A percentile compares a stretch with the other conserved stretches of the same genome.
These are phyloP conservation scores for Xylariales sp. DNA, from an alignment of 2,329 filamentous ascomycete species.

Conservation along the genomic window DNA sequence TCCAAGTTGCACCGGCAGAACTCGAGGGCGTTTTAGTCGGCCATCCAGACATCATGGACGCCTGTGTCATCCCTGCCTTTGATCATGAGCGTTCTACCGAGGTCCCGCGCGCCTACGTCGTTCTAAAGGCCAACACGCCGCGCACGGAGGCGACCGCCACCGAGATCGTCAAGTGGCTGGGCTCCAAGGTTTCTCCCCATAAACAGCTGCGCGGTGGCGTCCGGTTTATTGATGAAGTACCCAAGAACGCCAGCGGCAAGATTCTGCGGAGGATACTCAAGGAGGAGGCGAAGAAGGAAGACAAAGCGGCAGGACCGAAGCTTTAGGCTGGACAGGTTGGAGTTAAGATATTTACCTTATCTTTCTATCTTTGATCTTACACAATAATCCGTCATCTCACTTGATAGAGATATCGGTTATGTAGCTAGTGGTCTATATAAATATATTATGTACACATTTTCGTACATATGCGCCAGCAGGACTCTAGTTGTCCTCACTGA, in stretches of 20 bases:
- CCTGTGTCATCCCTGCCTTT: constrained; percentile 59
- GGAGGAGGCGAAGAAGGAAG: constrained; percentile 34
- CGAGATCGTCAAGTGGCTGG: constrained; percentile 33
- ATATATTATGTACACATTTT: too few relatives aligned
- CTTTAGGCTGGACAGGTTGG: constrained; percentile 16
- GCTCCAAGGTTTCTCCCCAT: constrained; percentile 31
- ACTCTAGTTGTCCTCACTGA: too few relatives aligned
- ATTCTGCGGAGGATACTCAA: constrained; percentile 55
- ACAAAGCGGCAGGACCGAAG: constrained; percentile 21
- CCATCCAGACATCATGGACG: constrained; percentile 46
- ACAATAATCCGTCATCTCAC: too few relatives aligned
- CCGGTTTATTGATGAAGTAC: constrained; percentile 50
- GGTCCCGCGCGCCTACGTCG: constrained; percentile 64
- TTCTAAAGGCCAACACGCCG: constrained; percentile 35
- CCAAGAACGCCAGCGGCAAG: constrained; percentile 62
- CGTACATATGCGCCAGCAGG: too few relatives aligned
- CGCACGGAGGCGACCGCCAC: constrained; percentile 30
- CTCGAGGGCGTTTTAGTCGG: constrained; percentile 46
- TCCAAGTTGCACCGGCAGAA: constrained; percentile 67
- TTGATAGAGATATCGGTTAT: too few relatives aligned
- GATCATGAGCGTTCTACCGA: constrained; percentile 60
- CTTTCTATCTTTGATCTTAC: too few relatives aligned
- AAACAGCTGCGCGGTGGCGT: constrained; percentile 34
- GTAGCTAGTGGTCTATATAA: too few relatives aligned
- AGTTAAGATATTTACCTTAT: too few relatives aligned